These are phyloP conservation scores for Yarrowia sp. DNA, from an alignment of 805 yeast genomes.

Conservation along the genomic window DNA sequence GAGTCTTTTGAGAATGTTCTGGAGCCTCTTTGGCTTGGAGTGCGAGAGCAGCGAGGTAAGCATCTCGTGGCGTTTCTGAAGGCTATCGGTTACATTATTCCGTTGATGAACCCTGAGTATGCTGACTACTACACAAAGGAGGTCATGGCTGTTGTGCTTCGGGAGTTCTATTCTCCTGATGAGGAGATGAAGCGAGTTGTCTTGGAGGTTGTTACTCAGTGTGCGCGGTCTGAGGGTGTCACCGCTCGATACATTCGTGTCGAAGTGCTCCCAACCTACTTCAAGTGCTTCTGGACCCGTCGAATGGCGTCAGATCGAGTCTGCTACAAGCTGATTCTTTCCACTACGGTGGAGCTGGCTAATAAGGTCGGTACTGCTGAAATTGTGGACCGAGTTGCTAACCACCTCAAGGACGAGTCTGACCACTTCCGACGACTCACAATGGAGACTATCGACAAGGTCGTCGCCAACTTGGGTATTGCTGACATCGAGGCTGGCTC, in stretches of 20 bases:
- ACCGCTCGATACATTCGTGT: conserved; percentile 48
- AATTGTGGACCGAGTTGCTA: conserved; percentile 56
- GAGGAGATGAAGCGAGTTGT: conserved; percentile 82
- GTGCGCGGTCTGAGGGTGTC: conserved; percentile 61
- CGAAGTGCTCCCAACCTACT: conserved; percentile 59
- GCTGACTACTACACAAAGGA: conserved; percentile 75
- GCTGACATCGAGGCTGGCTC: conserved; percentile 54
- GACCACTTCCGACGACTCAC: conserved; percentile 79
- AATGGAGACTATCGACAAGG: conserved; percentile 62
- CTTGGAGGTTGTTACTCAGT: conserved; percentile 61
- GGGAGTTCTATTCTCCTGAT: conserved; percentile 80
- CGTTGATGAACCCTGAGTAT: conserved; percentile 82
- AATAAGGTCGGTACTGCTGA: conserved; percentile 62
- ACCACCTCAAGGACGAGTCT: conserved; percentile 72
- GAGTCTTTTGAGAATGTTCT: conserved; percentile 75
- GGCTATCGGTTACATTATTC: conserved; percentile 76
- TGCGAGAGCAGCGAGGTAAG: conserved; percentile 72
- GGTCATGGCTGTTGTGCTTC: conserved; percentile 59
- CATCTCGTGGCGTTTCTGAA: conserved; percentile 70
- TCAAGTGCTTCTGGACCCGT: conserved; percentile 76
- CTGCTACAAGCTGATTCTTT: conserved; percentile 59
- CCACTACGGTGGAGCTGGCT: conserved; percentile 67
- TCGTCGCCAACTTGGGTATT: conserved; percentile 51
- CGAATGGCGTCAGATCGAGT: conserved; percentile 59
- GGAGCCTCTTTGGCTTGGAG: conserved; percentile 79